Base-by-base conservation (phyloP, 345 rosid genomes). In the Melaleuca quinquenervia region DNA sequence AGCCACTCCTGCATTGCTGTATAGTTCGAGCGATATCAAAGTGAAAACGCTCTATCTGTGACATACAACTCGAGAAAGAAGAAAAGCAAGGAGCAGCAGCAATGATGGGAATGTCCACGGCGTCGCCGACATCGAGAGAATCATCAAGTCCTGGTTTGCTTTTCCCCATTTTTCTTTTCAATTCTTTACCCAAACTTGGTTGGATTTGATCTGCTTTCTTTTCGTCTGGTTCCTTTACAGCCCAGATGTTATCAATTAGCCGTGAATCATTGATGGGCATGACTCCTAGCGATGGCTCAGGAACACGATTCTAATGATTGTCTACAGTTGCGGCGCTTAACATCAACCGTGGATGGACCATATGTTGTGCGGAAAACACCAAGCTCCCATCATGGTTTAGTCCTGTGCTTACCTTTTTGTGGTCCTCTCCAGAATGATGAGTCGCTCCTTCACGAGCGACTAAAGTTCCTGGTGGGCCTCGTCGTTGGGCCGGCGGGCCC, bases 31-130 rank as follows among this genome's bases (percentile, higher is more conserved):
- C 7, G 36, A 32, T 16, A 58, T 58, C 36, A 3, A 58, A 58
- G n/a, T 13, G 70, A 27, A 18, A 70, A 70, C 36, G 9, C 48
- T n/a, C 48, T 32, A 70, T 70, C 80, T 41, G 21, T 11, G 0
- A 64, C 76, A 16, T 8, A 3, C 76, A 36, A 3, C 44, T n/a
- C 13, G 86, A 64, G 86, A 29, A 70, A 41, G n/a, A 7, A 26
- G n/a, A 26, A 86, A 83, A 15, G 53, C 49, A 12, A 54, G 78
- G 24, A 58, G 88, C 49, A 48, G 54, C 53, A 87, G 88, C 88
- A 87, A 94, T 91, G 91, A 94, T 94, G 91, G 83, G 82, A 84
- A 62, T 88, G 93, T 87, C 90, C 84, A 84, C 86, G 82, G 82
- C 87, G 86, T 85, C 54, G 85, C 49, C 85, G 87, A 86, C 62